These are phyloP conservation scores for Elsinoe arachidis DNA, from an alignment of 2,329 filamentous ascomycete genomes.

Conservation along the genomic window DNA sequence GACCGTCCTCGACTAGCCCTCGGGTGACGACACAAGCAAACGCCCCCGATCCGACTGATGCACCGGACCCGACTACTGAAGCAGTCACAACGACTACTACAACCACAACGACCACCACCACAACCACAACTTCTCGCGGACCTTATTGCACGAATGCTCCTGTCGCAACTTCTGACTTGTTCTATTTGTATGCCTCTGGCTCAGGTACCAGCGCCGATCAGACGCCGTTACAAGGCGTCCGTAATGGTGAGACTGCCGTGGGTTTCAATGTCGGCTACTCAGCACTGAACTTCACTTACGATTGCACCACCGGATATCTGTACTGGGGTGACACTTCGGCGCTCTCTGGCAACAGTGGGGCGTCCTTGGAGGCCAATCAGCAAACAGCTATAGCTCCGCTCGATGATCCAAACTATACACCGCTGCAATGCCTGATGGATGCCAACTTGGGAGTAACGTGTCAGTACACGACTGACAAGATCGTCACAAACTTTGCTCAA, in stretches of 20 bases:
- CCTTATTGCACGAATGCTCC: background rate
- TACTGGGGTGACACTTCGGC: conserved; percentile 5
- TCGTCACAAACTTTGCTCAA: background rate
- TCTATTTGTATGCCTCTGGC: conserved; percentile 4
- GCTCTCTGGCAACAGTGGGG: conserved; percentile 7
- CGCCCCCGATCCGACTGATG: background rate
- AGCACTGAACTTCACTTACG: conserved; percentile 6
- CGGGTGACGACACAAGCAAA: background rate
- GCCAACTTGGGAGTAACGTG: conserved; percentile 3
- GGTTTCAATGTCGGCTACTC: conserved; percentile 11
- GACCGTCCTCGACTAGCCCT: background rate
- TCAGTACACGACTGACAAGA: conserved; percentile 7
- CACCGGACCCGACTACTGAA: background rate
- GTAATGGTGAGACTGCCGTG: conserved; percentile 9
- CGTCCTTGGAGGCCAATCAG: conserved; percentile 7
- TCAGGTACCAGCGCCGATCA: background rate
- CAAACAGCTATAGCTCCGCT: conserved; percentile 7
- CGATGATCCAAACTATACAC: conserved; percentile 1
- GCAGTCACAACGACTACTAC: background rate
- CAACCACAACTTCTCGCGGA: background rate
- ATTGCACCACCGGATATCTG: conserved; percentile 9
- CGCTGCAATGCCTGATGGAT: conserved; percentile 7
- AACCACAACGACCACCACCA: background rate
- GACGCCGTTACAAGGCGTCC: conserved; percentile 8
- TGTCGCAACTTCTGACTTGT: background rate